Base-by-base conservation (phyloP, 768 basidiomycete genomes). In the Collybia sp. region DNA sequence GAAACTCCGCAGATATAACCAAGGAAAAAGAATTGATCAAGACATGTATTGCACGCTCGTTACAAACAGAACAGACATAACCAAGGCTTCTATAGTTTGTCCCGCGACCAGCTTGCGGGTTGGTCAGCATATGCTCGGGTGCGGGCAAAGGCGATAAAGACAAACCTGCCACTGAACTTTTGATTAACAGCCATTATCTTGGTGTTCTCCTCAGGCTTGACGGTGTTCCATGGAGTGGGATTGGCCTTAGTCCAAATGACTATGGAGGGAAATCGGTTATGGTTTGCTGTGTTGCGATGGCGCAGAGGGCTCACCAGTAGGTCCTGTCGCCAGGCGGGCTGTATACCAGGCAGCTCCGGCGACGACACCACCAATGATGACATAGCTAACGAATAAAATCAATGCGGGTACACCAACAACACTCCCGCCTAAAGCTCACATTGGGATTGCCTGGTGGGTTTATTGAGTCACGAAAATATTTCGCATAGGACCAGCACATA, bases 181-280 rank as follows among this genome's bases (percentile, higher is more conserved):
- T 85, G 82, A 69, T 83, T 81, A 33, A 88, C 77, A 37, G 75
- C 62, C 60, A 81, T 56, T 49, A 92, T 37, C 68, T 92, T 92
- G 44, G 77, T 87, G 53, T 79, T 79, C 65, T 93, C 82, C 58
- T 84, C 73, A 33, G 75, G 82, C 61, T 87, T 75, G 60, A 93
- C 76, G 46, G 79, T 75, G 67, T 89, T 88, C 88, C 88, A 93
- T n/a, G 92, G 92, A 16, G 82, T 83, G 31, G 90, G 90, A 74
- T 94, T 93, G 62, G 38, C 77, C 55, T 77, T 77, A 45, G 76
- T 75, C 76, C 77, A 78, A 52, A 76, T 58, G 42, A 77, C 77
- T 78, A 19, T 45, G n/a, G 44, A 18, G 35, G 30, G n/a, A 17
- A 15, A 30, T 12, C 13, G 20, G 11, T 11, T 42, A 8, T 25